phyloP scores from a whole-genome alignment of 192 early-diverging fungal genomes.

The Coemansia sp. region DNA sequence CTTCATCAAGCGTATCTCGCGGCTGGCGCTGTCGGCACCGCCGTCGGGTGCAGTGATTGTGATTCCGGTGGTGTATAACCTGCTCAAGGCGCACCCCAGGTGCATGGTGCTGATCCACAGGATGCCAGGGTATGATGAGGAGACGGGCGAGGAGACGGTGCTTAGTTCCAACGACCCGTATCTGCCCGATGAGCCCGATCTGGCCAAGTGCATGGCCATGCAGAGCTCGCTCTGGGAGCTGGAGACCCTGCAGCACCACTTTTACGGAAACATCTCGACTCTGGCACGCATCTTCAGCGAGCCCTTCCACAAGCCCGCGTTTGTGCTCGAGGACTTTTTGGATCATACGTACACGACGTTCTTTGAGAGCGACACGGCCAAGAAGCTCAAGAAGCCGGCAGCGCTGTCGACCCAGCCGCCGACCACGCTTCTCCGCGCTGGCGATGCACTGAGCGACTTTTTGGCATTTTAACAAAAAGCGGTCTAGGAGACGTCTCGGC shows the following conservation, averaged over 20 bases:
- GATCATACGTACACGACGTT: slow-evolving; percentile 83
- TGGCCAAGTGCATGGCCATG: slow-evolving; percentile 72
- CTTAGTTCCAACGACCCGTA: slow-evolving; percentile 22
- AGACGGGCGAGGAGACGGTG: slow-evolving; percentile 40
- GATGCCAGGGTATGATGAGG: slow-evolving; percentile 41
- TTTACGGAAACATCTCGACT: slow-evolving; percentile 79
- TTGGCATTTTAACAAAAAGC: slow-evolving; percentile 24
- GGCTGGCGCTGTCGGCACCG: slow-evolving; percentile 76
- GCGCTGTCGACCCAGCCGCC: slow-evolving; percentile 60
- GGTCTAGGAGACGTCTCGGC: too few species aligned
- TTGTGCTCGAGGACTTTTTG: slow-evolving; percentile 93
- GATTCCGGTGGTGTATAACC: slow-evolving; percentile 90
- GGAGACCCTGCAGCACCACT: slow-evolving; percentile 81
- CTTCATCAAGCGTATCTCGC: slow-evolving; percentile 89
- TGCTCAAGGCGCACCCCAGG: slow-evolving; percentile 86
- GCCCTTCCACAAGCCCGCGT: slow-evolving; percentile 80
- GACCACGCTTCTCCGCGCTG: slow-evolving; percentile 47
- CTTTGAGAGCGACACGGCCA: slow-evolving; percentile 63
- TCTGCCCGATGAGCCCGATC: slow-evolving; percentile 62
- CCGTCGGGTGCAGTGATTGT: slow-evolving; percentile 80
- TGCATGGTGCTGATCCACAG: slow-evolving; percentile 87
- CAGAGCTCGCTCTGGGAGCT: slow-evolving; percentile 95
- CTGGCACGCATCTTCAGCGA: slow-evolving; percentile 84
- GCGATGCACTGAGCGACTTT: slow-evolving; percentile 49
- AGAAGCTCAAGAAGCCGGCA: slow-evolving; percentile 58